Evolutionary conservation across 768 basidiomycete genomes (phyloP).

Genomic region (Amylocystis lapponica): DNA sequence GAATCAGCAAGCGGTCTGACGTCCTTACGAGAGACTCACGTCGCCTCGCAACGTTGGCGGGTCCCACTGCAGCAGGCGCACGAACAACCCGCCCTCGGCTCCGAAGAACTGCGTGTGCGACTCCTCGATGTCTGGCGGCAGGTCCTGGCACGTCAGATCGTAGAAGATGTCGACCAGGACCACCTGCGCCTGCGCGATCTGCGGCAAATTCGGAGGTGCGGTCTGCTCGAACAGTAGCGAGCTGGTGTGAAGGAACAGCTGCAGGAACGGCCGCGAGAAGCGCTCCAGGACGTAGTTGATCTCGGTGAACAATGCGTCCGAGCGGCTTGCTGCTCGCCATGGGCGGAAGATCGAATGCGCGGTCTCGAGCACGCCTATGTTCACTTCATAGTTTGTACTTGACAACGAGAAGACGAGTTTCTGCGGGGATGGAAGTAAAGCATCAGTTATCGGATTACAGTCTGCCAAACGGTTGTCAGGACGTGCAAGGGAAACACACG

Average conservation of each 20-base stretch:
- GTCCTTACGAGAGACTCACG: constrained; percentile 37
- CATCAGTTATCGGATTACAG: too few species aligned
- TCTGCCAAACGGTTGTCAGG: too few species aligned
- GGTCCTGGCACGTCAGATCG: constrained; percentile 92
- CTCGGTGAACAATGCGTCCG: constrained; percentile 79
- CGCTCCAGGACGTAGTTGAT: constrained; percentile 87
- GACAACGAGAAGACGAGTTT: constrained; percentile 87
- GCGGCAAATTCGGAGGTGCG: constrained; percentile 32
- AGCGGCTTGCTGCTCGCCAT: constrained; percentile 89
- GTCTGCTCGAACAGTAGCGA: constrained; percentile 41
- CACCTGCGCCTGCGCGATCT: constrained; percentile 69
- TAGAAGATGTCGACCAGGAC: constrained; percentile 84
- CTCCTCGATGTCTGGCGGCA: constrained; percentile 93
- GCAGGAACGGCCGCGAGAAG: constrained; percentile 81
- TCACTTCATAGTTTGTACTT: constrained; percentile 72
- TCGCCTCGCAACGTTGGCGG: constrained; percentile 61
- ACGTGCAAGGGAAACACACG: too few species aligned
- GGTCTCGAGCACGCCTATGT: constrained; percentile 87
- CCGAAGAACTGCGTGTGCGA: constrained; percentile 78
- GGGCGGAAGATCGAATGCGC: constrained; percentile 94
- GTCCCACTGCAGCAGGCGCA: constrained; percentile 79
- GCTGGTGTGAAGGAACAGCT: constrained; percentile 70
- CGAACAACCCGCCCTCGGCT: constrained; percentile 62
- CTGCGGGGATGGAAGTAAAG: too few species aligned
- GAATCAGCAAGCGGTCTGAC: not conserved